Evolutionary conservation across 306 rosid genomes (phyloP).

Genomic region (Purshia tridentata): DNA sequence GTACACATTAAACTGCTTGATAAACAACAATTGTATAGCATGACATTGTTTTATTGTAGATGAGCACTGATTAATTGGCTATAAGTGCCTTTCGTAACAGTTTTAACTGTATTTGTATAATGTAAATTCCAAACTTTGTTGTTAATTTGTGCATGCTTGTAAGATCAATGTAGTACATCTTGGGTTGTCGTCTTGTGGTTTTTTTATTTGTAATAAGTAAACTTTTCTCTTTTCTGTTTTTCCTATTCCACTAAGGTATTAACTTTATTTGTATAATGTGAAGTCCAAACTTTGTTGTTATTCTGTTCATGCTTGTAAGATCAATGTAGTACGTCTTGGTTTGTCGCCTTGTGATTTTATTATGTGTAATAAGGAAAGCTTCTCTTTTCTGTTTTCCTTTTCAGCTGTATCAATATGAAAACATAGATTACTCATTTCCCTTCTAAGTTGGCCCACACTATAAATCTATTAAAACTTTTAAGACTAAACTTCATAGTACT

Average conservation of each 20-base stretch:
- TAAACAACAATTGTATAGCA: background rate
- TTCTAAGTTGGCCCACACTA: background rate
- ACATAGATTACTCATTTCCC: background rate
- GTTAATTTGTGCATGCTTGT: background rate
- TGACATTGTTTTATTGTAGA: background rate
- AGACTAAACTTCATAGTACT: background rate
- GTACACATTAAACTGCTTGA: background rate
- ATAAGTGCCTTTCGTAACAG: background rate
- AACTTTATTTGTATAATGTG: background rate
- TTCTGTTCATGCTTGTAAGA: background rate
- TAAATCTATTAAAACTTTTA: background rate
- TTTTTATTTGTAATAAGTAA: background rate
- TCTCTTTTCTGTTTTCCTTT: background rate
- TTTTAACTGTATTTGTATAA: background rate
- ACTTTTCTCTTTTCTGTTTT: background rate
- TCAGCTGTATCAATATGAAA: background rate
- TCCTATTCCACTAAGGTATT: background rate
- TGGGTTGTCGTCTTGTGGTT: slow-evolving; percentile 9
- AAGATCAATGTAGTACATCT: background rate
- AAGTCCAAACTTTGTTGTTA: background rate
- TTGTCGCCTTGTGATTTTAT: slow-evolving; percentile 14
- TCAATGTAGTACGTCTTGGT: background rate
- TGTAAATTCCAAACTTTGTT: background rate
- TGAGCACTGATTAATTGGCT: background rate
- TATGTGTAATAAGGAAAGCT: background rate